Percentiles rank a stretch among this genome's conserved stretches.
Conservation (phyloP, 495 filamentous ascomycete genomes). For the Sabuloglossum arenarium region DNA sequence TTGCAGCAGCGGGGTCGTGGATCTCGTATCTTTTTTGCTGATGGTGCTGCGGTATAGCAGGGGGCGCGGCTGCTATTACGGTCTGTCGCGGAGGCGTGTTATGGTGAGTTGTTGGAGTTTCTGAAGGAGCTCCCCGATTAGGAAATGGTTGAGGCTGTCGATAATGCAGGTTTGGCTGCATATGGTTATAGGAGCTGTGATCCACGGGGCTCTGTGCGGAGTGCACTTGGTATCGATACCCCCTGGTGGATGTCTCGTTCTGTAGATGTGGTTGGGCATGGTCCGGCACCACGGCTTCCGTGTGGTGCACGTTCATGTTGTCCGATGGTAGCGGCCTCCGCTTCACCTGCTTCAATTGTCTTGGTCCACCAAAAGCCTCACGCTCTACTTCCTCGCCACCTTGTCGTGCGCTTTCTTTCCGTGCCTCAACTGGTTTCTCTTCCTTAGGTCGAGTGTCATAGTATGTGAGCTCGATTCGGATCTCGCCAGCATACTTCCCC, state of each 20-base stretch:
- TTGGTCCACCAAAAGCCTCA: constrained; percentile 27
- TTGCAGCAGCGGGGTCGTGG: background rate
- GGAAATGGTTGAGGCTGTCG: background rate
- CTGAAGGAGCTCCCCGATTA: background rate
- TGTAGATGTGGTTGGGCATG: background rate
- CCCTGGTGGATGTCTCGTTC: background rate
- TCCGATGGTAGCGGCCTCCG: constrained; percentile 61
- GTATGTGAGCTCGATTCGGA: constrained; percentile 88
- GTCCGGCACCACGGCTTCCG: background rate
- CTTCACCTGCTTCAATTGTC: constrained; percentile 39
- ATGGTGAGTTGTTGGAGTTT: background rate
- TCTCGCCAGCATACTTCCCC: constrained; percentile 86
- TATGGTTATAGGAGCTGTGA: background rate
- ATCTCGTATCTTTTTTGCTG: background rate
- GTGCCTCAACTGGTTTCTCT: constrained; percentile 34
- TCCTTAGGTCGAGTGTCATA: constrained; percentile 76
- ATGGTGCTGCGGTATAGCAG: background rate
- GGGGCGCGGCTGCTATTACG: background rate
- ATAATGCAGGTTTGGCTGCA: background rate
- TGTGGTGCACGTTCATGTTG: constrained; percentile 16
- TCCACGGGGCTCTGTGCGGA: background rate
- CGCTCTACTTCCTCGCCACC: constrained; percentile 12
- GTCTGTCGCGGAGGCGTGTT: background rate
- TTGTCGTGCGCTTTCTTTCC: constrained; percentile 20
- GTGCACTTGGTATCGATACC: background rate